Percentiles rank a stretch among this genome's conserved stretches.
phyloP scores from a whole-genome alignment of 495 filamentous ascomycete species.

The Chaetomium tenue region DNA sequence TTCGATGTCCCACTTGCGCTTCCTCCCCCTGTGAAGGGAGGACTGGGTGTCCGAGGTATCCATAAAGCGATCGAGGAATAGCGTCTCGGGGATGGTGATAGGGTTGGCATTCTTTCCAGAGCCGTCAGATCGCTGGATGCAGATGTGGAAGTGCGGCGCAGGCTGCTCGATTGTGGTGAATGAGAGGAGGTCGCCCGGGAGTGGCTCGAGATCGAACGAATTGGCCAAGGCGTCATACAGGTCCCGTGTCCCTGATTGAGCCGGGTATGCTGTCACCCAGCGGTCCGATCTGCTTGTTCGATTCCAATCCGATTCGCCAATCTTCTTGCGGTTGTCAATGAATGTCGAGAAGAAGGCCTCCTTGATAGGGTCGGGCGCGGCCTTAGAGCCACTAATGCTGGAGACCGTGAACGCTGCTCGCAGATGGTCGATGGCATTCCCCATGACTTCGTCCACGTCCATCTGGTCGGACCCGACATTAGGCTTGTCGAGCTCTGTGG shows the following conservation, averaged over 20 bases:
- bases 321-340: conserved; percentile 46
- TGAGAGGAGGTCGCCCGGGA: conserved; percentile 62
- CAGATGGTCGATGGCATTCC: conserved; percentile 84
- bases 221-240: conserved; percentile 83
- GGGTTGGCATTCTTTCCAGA: conserved; percentile 75
- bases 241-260: conserved; percentile 47
- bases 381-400: conserved; percentile 47
- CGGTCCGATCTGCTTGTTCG: conserved; percentile 28
- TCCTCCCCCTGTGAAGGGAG: conserved; percentile 58
- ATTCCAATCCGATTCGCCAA: conserved; percentile 38
- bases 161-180: conserved; percentile 73
- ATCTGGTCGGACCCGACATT: conserved; percentile 60
- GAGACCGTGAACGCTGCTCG: conserved; percentile 77
- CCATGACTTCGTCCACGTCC: conserved; percentile 94
- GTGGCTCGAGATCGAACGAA: conserved; percentile 73
- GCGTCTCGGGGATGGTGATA: conserved; percentile 66
- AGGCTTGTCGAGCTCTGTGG: conserved; percentile 43
- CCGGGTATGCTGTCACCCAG: conserved; percentile 37
- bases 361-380: conserved; percentile 68
- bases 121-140: conserved; percentile 78
- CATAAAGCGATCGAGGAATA: conserved; percentile 90
- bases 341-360: conserved; percentile 53
- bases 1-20: conserved; percentile 73
- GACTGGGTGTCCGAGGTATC: conserved; percentile 56
- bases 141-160: conserved; percentile 84